Evolutionary conservation across 768 basidiomycete species (phyloP), one percentile per base, ranked within the genome.

Genomic region (Suillus variegatus): DNA sequence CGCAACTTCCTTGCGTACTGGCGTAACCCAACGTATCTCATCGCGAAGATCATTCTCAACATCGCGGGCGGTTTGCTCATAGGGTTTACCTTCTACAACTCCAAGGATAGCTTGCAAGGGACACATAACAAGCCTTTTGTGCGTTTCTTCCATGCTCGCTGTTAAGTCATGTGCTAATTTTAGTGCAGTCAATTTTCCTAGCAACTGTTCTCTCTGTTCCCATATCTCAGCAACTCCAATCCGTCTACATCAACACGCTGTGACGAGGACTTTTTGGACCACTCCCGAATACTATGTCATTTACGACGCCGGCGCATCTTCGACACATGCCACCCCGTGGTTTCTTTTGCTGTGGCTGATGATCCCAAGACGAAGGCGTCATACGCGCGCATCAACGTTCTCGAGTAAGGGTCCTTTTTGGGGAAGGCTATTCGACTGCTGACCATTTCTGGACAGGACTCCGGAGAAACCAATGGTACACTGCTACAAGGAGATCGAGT

Each of bases 301-400:
- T 65, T 99, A 92, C 77, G 97, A 99, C 71, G 93, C 95, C 1
- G 97, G 97, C 51, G 93, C 97, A 6, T 90, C 89, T 2, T 84
- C 91, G 5, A 89, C 90, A 49, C 83, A 87, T 35, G 93, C 94
- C 1, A 94, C 93, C 0, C 28, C 28, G 78, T 96, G 35, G 92
- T 89, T 25, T 82, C 85, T 4, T 92, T 96, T 77, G 77, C 82
- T 22, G 68, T 80, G 6, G 74, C 75, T 20, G 84, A 84, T 61
- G 79, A 85, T 67, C 46, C 73, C 52, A 91, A 84, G 75, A 81
- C 80, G 18, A 84, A 81, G 66, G 70, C 80, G 14, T 63, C 82
- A 22, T 86, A 85, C 6, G 94, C 93, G 0, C 86, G 88, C 66
- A 87, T 99, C 66, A 82, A 87, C 1, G 87, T 95, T 46, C 28